A percentile compares a stretch with the other conserved stretches of the same genome.
These are phyloP conservation scores for Sphaerostilbella broomeana DNA, from an alignment of 2,329 filamentous ascomycete species.

Conservation along the genomic window DNA sequence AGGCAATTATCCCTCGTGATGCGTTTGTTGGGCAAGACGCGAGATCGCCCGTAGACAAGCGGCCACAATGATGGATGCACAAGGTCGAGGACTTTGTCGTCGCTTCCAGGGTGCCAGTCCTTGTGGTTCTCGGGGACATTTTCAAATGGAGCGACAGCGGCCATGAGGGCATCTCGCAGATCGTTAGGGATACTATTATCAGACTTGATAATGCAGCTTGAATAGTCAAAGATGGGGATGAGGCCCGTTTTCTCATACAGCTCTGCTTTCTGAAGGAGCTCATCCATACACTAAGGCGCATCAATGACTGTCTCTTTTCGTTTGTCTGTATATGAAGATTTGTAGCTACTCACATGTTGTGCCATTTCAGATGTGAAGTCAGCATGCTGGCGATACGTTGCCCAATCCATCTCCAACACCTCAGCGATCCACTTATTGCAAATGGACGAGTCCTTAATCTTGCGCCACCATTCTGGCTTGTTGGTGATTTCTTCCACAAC, in stretches of 20 bases:
- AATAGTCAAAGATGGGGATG: conserved; percentile 29
- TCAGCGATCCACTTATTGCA: conserved; percentile 25
- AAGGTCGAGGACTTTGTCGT: conserved; percentile 52
- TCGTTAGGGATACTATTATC: conserved; percentile 23
- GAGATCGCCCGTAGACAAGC: conserved; percentile 45
- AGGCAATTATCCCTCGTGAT: conserved; percentile 34
- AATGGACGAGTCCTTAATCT: conserved; percentile 23
- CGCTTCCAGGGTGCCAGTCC: conserved; percentile 57
- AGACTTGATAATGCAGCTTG: conserved; percentile 29
- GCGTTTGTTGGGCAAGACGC: conserved; percentile 22
- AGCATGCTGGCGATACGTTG: conserved; percentile 15
- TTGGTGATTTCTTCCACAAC: conserved; percentile 28
- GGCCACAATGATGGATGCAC: conserved; percentile 60
- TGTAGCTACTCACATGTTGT: conserved; percentile 12
- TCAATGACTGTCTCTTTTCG: too few relatives aligned
- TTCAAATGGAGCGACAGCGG: conserved; percentile 42
- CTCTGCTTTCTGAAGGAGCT: conserved; percentile 27
- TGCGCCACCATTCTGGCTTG: conserved; percentile 30
- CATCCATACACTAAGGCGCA: conserved; percentile 29
- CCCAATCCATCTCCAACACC: conserved; percentile 25
- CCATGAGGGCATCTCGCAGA: conserved; percentile 32
- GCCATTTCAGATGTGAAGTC: conserved; percentile 27
- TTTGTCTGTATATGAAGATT: too few relatives aligned
- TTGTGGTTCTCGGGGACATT: conserved; percentile 40
- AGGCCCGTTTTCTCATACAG: conserved; percentile 28